Evolutionary conservation across 495 filamentous ascomycete genomes (phyloP), one percentile per base, ranked within the genome.

Genomic region (Cercophora scortea): DNA sequence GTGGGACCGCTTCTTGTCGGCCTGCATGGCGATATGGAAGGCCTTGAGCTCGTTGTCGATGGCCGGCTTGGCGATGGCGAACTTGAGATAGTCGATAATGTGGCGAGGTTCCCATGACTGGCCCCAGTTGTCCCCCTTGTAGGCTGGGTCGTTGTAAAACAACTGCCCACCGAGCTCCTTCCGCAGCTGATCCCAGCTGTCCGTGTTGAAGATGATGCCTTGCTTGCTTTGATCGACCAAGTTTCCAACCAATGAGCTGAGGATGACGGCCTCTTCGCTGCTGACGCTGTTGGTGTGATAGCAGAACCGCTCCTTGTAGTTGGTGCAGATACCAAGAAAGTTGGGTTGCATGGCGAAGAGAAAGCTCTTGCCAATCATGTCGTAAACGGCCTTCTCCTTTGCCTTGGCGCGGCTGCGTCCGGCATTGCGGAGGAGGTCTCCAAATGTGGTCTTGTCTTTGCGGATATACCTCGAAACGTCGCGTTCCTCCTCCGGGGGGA

Each of bases 171-270:
- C 38, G 71, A 75, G 13, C 6, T 63, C 70, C 52, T 72, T 71
- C 13, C 72, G 72, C 34, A 83, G 75, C 25, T 57, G 42, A 4
- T 71, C 52, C 79, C 80, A 89, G 25, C 78, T 74, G 0, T 72
- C 62, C 10, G 80, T 71, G 16, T 71, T 77, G 34, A 94, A 85
- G n/a, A 71, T 68, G 46, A 83, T 77, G 9, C 91, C 90, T 38
- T 86, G 81, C 60, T 96, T 97, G 12, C 80, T 75, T 12, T 84
- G 80, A 59, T 97, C 92, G 6, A 95, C 88, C 5, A 97, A 69
- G 36, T 85, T 73, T 42, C 89, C 86, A 8, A 95, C 80, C 0
- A 96, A 75, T 19, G 76, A 78, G 42, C 83, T 84, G 3, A 95
- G 64, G 13, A 77, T 68, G 16, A 84, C 73, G 1, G 86, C 82